Evolutionary conservation across 768 basidiomycete species (phyloP).

Genomic region (Mycena latifolia): DNA sequence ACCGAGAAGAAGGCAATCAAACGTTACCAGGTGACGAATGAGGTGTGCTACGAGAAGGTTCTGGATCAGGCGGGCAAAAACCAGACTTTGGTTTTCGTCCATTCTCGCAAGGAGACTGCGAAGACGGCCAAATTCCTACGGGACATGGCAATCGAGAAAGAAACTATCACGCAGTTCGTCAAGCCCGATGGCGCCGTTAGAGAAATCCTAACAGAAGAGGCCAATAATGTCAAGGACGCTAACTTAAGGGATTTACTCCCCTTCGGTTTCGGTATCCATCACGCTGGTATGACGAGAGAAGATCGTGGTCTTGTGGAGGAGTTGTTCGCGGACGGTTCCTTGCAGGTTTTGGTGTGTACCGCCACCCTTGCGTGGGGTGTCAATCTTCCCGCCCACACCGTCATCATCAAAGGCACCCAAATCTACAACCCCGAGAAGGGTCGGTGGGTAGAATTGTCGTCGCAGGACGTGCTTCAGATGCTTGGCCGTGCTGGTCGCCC

Average conservation of each 20-base stretch:
- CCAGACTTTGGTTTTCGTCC: slow-evolving; percentile 96
- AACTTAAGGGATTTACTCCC: slow-evolving; percentile 92
- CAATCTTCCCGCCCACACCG: slow-evolving; percentile 96
- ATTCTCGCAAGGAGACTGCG: slow-evolving; percentile 97
- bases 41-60: slow-evolving; percentile 99
- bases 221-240: slow-evolving; percentile 82
- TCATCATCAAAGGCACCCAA: slow-evolving; percentile 99
- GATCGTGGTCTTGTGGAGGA: slow-evolving; percentile 95
- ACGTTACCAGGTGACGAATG: slow-evolving; percentile 97
- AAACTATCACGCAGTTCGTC: slow-evolving; percentile 96
- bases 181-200: slow-evolving; percentile 92
- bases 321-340: slow-evolving; percentile 90
- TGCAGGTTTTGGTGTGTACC: slow-evolving; percentile 96
- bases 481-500: slow-evolving; percentile 97
- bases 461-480: slow-evolving; percentile 99
- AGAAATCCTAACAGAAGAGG: slow-evolving; percentile 90
- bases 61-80: slow-evolving; percentile 91
- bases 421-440: slow-evolving; percentile 99
- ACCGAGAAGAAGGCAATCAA: slow-evolving; percentile 99
- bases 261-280: slow-evolving; percentile 98
- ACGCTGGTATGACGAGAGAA: slow-evolving; percentile 95
- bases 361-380: slow-evolving; percentile 99
- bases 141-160: slow-evolving; percentile 96
- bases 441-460: slow-evolving; percentile 94
- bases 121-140: slow-evolving; percentile 96